Evolutionary conservation across 768 basidiomycete genomes (phyloP), one percentile per base, ranked within the genome.

Genomic region (Pulveroboletus sp.): DNA sequence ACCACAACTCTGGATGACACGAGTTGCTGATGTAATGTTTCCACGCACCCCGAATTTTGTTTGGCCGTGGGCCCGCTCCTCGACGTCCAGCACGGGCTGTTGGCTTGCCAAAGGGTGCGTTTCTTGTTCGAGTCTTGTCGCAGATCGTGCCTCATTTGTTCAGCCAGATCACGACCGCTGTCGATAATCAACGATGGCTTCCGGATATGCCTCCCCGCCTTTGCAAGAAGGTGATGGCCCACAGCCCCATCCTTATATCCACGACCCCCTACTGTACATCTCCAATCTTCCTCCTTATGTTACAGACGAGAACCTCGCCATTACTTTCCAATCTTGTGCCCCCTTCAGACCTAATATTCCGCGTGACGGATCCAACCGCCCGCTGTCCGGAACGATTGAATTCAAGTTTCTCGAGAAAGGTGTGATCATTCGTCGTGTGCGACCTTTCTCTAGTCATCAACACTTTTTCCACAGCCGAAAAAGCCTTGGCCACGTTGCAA

Each of bases 341-440:
- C 90, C 89, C 6, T 89, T 90, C 73, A 80, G 89, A 61, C 89
- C 87, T 36, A 85, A 77, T 66, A 85, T 93, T 56, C 63, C 69
- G 42, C 82, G 85, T 62, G 85, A 87, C 68, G 75, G 68, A 3
- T 57, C 73, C 43, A 71, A 71, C 59, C 72, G 70, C 47, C 69
- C 77, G 23, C 67, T 88, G 24, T 76, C 78, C 45, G 90, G 88
- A 26, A 86, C 81, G 51, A 89, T 93, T 63, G 87, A 92, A 68
- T 93, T 92, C 75, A 89, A 80, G 66, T 84, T 76, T 61, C 74
- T 86, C 39, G 85, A 88, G 63, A 86, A 83, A 76, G 89, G 89
- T 89, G 56, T 63, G 76, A 65, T 51, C 13, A 29, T 54, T 50
- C 41, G 38, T 57, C 40, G 31, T 48, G 43, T 50, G 32, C 34